Evolutionary conservation across 768 basidiomycete genomes (phyloP), one percentile per base, ranked within the genome.

Genomic region (Ephemerocybe angulata): DNA sequence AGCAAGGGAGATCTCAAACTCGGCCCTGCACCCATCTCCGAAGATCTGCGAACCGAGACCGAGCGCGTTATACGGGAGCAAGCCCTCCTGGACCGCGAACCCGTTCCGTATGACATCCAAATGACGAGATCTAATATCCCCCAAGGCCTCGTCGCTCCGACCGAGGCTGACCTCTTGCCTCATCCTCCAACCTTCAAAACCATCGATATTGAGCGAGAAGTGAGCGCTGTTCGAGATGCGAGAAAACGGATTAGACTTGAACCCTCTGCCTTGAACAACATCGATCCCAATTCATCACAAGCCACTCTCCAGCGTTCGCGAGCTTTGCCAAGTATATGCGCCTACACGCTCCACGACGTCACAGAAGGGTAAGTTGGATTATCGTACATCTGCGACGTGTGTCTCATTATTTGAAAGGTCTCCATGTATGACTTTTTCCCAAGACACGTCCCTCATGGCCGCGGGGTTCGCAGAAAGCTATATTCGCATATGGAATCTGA

Each of bases 391-490:
- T 47, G 57, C 43, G n/a, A 41, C 15, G 38, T 41, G 31, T 52
- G 22, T 58, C 30, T 50, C 15, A 21, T 24, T 17, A 46, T 22
- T 19, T 54, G 49, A 48, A 61, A 98, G 96, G 25, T 78, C 88
- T 2, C 89, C 94, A 4, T 92, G 89, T 62, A 86, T 86, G 55
- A 83, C 86, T 17, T 98, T 98, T 65, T 98, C 97, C 27, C 80
- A 80, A 37, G 97, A 99, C 69, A 88, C 87, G 0, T 88, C 95
- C 7, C 70, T 98, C 11, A 84, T 99, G 83, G 97, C 96, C 1
- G 90, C 88, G 42, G 97, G 97, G 3, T 98, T 97, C 66, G 83
- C 91, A 24, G 95, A 99, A 71, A 98, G 94, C 64, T 95, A 93
- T 64, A 89, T 98, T 57, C 82, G 93, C 41, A 61, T 99, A 58